Percentiles rank a stretch among this genome's conserved stretches.
Conservation (phyloP, 305 asterid species). For the Plantago coronopus region DNA sequence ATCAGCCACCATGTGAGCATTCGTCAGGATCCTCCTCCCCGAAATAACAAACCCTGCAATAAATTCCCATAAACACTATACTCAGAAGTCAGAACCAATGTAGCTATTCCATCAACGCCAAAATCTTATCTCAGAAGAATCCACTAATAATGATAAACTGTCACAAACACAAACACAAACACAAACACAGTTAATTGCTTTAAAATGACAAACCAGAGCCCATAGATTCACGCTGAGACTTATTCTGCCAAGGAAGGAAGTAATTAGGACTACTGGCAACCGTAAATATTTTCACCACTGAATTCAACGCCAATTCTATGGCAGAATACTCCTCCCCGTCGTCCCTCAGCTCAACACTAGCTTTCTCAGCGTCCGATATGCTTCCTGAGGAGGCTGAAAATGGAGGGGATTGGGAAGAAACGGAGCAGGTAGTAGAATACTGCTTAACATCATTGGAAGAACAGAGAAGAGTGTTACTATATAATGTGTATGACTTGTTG, state of each 20-base stretch:
- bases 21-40: constrained; percentile 78
- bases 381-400: constrained; percentile 13
- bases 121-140: too few species aligned
- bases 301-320: constrained; percentile 81
- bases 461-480: constrained; percentile 10
- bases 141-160: background rate
- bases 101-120: too few species aligned
- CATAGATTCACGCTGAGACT: constrained; percentile 87
- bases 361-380: constrained; percentile 21
- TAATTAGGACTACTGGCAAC: constrained; percentile 84
- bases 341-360: constrained; percentile 23
- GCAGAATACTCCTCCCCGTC: constrained; percentile 57
- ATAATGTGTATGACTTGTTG: background rate
- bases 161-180: background rate
- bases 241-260: constrained; percentile 93
- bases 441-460: constrained; percentile 2
- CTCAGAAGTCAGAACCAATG: constrained; percentile 2
- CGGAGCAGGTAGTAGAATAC: constrained; percentile 20
- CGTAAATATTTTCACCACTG: constrained; percentile 87
- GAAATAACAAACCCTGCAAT: constrained; percentile 71
- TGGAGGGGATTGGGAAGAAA: constrained; percentile 31
- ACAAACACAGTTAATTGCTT: too few species aligned
- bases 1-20: constrained; percentile 99
- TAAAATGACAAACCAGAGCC: constrained; percentile 66
- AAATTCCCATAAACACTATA: constrained; percentile 15